These are phyloP conservation scores for Globisporangium paroecandrum DNA, from an alignment of 352 stramenopile genomes.

Conservation along the genomic window DNA sequence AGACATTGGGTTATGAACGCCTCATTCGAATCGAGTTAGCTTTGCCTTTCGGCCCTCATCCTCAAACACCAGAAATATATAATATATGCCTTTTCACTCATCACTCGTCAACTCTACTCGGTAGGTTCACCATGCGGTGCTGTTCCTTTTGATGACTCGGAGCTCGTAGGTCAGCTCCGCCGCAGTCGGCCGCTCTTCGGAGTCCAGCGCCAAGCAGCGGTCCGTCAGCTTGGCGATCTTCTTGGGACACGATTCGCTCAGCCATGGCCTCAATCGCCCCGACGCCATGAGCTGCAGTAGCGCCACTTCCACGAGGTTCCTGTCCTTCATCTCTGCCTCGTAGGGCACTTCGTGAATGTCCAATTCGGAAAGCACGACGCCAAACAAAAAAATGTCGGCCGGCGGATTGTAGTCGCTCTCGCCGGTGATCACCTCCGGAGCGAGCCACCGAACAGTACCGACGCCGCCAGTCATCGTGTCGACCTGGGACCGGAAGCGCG, in stretches of 20 bases:
- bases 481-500: background rate
- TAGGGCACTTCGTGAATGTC: constrained; percentile 56
- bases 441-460: constrained; percentile 30
- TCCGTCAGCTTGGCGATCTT: background rate
- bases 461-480: constrained; percentile 7
- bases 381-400: constrained; percentile 47
- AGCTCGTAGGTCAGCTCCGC: constrained; percentile 2
- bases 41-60: background rate
- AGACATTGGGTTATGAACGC: background rate
- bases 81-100: constrained; percentile 3
- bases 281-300: constrained; percentile 25
- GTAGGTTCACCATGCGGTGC: background rate
- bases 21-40: constrained; percentile 9
- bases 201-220: background rate
- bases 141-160: background rate
- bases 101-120: background rate
- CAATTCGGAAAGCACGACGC: constrained; percentile 50
- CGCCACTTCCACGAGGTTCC: constrained; percentile 22
- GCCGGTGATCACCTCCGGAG: constrained; percentile 40
- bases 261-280: background rate
- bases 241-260: background rate
- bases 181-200: background rate
- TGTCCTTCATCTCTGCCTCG: constrained; percentile 22
- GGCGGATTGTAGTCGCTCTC: constrained; percentile 29
- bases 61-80: constrained; percentile 8